Conservation (phyloP, 2,329 filamentous ascomycete genomes). For the Colletotrichum australisinense region DNA sequence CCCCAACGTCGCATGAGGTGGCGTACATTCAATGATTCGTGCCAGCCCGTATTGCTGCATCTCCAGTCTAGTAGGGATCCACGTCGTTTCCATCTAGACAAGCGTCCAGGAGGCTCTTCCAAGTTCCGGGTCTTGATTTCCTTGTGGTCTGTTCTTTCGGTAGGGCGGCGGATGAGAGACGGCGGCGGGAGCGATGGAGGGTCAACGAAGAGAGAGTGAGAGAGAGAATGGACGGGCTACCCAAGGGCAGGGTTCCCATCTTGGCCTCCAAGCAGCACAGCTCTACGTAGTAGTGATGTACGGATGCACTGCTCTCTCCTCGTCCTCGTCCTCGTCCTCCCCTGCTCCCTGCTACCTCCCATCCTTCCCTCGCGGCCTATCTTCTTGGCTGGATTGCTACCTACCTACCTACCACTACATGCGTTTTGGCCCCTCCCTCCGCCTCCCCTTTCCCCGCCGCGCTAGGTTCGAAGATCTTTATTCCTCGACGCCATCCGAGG, state of each 20-base stretch:
- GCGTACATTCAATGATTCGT: slow-evolving; percentile 15
- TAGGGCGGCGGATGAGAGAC: slow-evolving; percentile 10
- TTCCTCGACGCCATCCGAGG: slow-evolving; percentile 11
- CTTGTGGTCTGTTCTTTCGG: background rate
- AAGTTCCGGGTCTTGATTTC: background rate
- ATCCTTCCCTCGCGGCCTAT: background rate
- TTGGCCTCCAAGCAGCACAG: background rate
- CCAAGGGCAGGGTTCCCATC: slow-evolving; percentile 7
- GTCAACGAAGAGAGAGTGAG: background rate
- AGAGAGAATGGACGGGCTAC: background rate
- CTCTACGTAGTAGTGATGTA: too few species aligned
- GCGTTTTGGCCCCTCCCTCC: background rate
- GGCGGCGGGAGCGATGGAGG: slow-evolving; percentile 9
- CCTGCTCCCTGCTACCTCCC: background rate
- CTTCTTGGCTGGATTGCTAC: background rate
- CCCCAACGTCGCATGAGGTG: slow-evolving; percentile 21
- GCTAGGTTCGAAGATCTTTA: slow-evolving; percentile 30
- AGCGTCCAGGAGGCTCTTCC: background rate
- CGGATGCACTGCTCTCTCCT: too few species aligned
- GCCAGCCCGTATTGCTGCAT: slow-evolving; percentile 3
- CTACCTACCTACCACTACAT: background rate
- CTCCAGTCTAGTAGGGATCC: slow-evolving; percentile 5
- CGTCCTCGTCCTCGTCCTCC: background rate
- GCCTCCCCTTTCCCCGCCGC: slow-evolving; percentile 20
- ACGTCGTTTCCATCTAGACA: too few species aligned